Percentiles rank a stretch among this genome's conserved stretches.
phyloP scores from a whole-genome alignment of 331 rosid species.

The Dryas integrifolia region DNA sequence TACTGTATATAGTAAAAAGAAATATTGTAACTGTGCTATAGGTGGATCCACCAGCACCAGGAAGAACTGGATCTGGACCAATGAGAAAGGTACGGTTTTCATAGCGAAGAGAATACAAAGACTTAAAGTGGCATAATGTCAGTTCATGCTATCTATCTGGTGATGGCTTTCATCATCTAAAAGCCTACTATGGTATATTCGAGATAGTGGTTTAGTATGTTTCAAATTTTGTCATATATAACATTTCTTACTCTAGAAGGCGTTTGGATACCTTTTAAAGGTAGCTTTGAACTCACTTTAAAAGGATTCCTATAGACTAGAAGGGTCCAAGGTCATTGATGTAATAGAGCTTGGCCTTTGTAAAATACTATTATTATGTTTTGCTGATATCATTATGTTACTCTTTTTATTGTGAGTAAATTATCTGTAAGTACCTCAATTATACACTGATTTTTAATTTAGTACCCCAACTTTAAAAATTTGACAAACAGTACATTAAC shows the following conservation, averaged over 20 bases:
- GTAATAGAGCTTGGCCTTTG: not conserved
- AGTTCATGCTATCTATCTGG: not conserved
- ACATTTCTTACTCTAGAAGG: not conserved
- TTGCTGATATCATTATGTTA: not conserved
- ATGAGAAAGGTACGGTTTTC: constrained; percentile 66
- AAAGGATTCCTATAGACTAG: not conserved
- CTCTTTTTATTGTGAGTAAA: too few relatives aligned
- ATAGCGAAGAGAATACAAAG: constrained; percentile 7
- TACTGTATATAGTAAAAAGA: constrained; percentile 11
- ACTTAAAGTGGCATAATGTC: not conserved
- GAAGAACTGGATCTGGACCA: constrained; percentile 71
- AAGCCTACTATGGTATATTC: not conserved
- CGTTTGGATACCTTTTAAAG: not conserved
- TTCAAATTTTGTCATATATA: not conserved
- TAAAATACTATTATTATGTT: not conserved
- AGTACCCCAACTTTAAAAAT: too few relatives aligned
- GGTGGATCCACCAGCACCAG: constrained; percentile 66
- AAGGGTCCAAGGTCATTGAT: not conserved
- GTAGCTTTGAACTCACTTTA: not conserved
- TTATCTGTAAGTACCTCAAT: too few relatives aligned
- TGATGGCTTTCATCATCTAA: not conserved
- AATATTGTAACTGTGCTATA: constrained; percentile 32
- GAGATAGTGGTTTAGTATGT: not conserved
- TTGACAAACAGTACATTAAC: too few relatives aligned
- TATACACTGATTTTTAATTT: too few relatives aligned